Percentiles rank a stretch among this genome's conserved stretches.
phyloP scores from a whole-genome alignment of 2,329 filamentous ascomycete species.

The Verticillium nonalfalfae region DNA sequence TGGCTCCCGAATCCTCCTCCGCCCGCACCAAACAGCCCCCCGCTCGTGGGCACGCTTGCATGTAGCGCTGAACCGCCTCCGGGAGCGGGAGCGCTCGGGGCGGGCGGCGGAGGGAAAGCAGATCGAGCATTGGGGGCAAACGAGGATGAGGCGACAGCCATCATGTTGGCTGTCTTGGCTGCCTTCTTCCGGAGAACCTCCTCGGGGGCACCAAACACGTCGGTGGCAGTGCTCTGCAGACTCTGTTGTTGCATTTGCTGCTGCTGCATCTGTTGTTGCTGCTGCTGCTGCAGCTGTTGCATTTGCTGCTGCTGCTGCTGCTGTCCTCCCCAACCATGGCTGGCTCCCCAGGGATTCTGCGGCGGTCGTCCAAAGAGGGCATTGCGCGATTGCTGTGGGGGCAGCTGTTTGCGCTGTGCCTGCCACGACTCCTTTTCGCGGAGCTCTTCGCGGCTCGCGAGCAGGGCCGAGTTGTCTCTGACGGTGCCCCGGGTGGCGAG shows the following conservation, averaged over 20 bases:
- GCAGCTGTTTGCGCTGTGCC: constrained; percentile 14
- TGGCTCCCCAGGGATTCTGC: background rate
- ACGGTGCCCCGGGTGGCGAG: constrained; percentile 25
- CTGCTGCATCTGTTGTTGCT: background rate
- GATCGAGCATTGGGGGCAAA: background rate
- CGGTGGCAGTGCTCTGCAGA: background rate
- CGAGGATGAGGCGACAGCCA: background rate
- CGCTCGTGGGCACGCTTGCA: background rate
- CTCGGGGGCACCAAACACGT: no score
- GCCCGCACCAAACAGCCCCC: background rate
- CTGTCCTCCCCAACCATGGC: background rate
- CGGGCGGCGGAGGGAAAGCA: background rate
- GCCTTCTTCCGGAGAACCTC: no score
- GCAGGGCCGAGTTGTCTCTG: constrained; percentile 17
- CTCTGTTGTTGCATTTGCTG: background rate
- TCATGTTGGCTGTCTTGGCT: background rate
- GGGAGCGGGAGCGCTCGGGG: background rate
- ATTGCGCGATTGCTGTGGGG: constrained; percentile 17
- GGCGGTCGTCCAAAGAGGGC: constrained; percentile 4
- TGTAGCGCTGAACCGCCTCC: no score
- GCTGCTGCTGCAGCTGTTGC: background rate
- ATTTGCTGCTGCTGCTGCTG: background rate
- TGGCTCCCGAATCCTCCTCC: background rate
- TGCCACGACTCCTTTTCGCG: constrained; percentile 21
- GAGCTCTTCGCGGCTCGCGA: constrained; percentile 32